Conservation (phyloP, 768 basidiomycete species). For the Boletus subcaerulescens region DNA sequence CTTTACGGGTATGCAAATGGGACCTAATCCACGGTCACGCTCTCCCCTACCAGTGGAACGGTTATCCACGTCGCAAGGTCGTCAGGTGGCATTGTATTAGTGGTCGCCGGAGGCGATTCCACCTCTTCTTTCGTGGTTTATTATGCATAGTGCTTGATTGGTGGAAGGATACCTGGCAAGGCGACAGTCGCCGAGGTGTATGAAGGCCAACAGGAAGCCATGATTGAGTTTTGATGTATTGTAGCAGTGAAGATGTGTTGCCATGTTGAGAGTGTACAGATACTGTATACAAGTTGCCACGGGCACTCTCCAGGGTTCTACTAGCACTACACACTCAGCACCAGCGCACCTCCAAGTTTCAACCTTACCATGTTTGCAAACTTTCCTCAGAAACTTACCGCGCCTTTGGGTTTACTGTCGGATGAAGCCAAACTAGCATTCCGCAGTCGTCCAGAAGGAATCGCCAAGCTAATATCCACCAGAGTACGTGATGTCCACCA, state of each 20-base stretch:
- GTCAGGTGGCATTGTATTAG: constrained; percentile 3
- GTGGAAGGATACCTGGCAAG: constrained; percentile 6
- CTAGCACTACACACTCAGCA: not conserved
- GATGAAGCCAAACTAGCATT: constrained; percentile 91
- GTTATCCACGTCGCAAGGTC: constrained; percentile 10
- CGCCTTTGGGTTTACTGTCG: constrained; percentile 73
- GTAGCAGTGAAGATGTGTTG: not conserved
- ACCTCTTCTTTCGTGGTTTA: constrained; percentile 11
- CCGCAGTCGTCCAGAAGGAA: constrained; percentile 76
- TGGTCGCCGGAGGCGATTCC: constrained; percentile 7
- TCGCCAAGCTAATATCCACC: constrained; percentile 67
- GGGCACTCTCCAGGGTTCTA: not conserved
- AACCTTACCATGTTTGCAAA: constrained; percentile 56
- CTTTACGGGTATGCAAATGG: constrained; percentile 53
- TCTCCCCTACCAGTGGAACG: constrained; percentile 8
- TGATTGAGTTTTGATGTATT: constrained; percentile 4
- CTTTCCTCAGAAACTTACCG: constrained; percentile 67
- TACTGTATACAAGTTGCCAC: too few species aligned
- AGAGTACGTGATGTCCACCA: constrained; percentile 51
- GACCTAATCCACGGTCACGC: constrained; percentile 20
- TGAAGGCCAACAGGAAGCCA: constrained; percentile 3
- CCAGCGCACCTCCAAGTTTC: not conserved
- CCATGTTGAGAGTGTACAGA: not conserved
- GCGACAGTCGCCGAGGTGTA: not conserved
- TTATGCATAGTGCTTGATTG: constrained; percentile 5